A percentile compares a stretch with the other conserved stretches of the same genome.
Conservation (phyloP, 2,329 filamentous ascomycete species). For the Pestalotiopsis fici region DNA sequence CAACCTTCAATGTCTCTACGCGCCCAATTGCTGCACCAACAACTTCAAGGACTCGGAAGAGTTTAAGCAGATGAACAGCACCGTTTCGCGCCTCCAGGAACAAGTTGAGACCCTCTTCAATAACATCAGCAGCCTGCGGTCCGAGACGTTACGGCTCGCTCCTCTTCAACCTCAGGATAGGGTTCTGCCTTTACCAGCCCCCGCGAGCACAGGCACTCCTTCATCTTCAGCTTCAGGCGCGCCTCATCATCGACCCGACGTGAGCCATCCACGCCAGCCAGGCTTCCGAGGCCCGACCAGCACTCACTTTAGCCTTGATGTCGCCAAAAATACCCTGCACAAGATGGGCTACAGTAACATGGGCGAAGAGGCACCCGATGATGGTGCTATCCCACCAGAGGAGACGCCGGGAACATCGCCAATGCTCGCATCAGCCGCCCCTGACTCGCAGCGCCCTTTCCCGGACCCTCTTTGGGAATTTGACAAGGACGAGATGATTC, state of each 20-base stretch:
- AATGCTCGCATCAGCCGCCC: slow-evolving; percentile 28
- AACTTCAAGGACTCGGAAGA: slow-evolving; percentile 93
- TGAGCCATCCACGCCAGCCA: slow-evolving; percentile 55
- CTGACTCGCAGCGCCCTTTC: slow-evolving; percentile 33
- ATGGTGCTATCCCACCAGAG: slow-evolving; percentile 14
- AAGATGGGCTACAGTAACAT: slow-evolving; percentile 82
- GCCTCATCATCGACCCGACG: slow-evolving; percentile 41
- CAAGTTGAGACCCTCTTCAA: slow-evolving; percentile 79
- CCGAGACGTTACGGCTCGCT: slow-evolving; percentile 47
- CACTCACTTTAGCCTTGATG: slow-evolving; percentile 80
- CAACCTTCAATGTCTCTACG: slow-evolving; percentile 65
- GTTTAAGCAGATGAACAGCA: slow-evolving; percentile 77
- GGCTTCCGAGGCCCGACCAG: slow-evolving; percentile 85
- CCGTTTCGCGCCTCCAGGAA: slow-evolving; percentile 76
- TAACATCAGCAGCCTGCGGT: slow-evolving; percentile 69
- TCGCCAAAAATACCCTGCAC: slow-evolving; percentile 83
- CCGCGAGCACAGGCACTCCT: slow-evolving; percentile 33
- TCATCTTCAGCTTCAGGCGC: slow-evolving; percentile 37
- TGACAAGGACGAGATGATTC: slow-evolving; percentile 75
- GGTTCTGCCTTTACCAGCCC: slow-evolving; percentile 34
- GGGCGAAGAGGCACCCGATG: slow-evolving; percentile 62
- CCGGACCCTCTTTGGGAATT: slow-evolving; percentile 81
- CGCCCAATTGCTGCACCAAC: slow-evolving; percentile 68
- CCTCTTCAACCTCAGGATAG: slow-evolving; percentile 45
- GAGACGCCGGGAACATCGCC: slow-evolving; percentile 34